A percentile compares a stretch with the other conserved stretches of the same genome.
phyloP scores from a whole-genome alignment of 345 rosid genomes.

The Eucalyptus sp. region DNA sequence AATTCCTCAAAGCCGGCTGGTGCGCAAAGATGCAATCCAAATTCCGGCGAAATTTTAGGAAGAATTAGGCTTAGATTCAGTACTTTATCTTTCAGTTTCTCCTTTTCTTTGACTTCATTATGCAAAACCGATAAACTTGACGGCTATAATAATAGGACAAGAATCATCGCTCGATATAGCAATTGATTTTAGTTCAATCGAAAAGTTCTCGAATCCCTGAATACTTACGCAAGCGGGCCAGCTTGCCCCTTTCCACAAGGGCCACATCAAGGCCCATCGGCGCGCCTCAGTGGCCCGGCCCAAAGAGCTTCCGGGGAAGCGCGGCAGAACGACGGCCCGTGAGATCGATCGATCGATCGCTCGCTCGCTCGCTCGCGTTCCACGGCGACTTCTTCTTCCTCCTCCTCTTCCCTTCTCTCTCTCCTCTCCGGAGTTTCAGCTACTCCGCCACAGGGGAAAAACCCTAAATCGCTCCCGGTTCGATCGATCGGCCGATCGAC shows the following conservation, averaged over 20 bases:
- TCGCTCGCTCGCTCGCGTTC: neutral
- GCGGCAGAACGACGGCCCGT: neutral
- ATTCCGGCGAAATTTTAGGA: too few species aligned
- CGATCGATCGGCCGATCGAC: neutral
- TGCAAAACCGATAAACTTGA: too few species aligned
- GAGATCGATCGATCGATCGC: neutral
- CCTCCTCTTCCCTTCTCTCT: neutral
- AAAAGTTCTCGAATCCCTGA: too few species aligned
- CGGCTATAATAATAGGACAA: too few species aligned
- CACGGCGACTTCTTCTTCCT: neutral
- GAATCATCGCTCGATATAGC: too few species aligned
- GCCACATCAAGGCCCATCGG: neutral
- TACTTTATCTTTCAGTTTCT: too few species aligned
- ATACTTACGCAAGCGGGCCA: too few species aligned
- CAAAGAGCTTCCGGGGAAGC: neutral
- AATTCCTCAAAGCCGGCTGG: neutral
- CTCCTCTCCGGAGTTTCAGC: neutral
- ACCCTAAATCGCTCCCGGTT: neutral
- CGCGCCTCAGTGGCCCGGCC: neutral
- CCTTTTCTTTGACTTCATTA: too few species aligned
- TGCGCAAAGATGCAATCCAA: neutral
- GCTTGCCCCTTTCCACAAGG: too few species aligned
- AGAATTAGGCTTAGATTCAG: too few species aligned
- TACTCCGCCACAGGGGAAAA: neutral
- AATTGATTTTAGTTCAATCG: too few species aligned